Evolutionary conservation across 2,329 filamentous ascomycete genomes (phyloP).

Genomic region (Stachybotrys elegans): DNA sequence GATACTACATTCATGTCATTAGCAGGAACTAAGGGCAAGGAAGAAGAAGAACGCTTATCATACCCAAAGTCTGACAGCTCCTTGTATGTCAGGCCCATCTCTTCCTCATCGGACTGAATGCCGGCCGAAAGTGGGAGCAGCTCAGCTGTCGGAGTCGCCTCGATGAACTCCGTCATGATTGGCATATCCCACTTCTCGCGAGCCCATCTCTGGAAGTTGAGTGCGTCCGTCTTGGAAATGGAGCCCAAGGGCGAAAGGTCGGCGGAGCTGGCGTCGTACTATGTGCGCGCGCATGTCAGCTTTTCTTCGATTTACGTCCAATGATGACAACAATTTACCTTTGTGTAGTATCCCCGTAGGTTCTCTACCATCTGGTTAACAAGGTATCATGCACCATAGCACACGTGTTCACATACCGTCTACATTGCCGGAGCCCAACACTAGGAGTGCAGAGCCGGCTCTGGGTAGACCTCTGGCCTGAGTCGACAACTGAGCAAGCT

Average conservation of each 20-base stretch:
- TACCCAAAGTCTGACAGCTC: conserved; percentile 35
- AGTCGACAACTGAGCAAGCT: conserved; percentile 57
- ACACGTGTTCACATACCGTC: conserved; percentile 25
- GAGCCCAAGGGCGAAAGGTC: conserved; percentile 54
- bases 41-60: conserved; percentile 9
- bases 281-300: not conserved
- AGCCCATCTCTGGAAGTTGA: conserved; percentile 59
- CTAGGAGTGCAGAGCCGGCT: conserved; percentile 51
- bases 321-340: conserved; percentile 19
- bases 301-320: not conserved
- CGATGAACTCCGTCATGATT: conserved; percentile 58
- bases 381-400: too few species aligned
- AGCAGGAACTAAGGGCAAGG: not conserved
- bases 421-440: conserved; percentile 59
- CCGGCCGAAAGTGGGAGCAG: conserved; percentile 35
- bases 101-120: conserved; percentile 32
- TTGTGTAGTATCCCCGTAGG: conserved; percentile 52
- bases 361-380: too few species aligned
- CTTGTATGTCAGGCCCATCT: conserved; percentile 38
- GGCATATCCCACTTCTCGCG: conserved; percentile 52
- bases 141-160: conserved; percentile 52
- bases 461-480: conserved; percentile 48
- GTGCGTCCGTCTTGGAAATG: conserved; percentile 58
- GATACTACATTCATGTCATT: not conserved
- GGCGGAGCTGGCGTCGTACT: conserved; percentile 26